Evolutionary conservation across 139 green algal species (phyloP).

Genomic region (Chlorella ohadii): DNA sequence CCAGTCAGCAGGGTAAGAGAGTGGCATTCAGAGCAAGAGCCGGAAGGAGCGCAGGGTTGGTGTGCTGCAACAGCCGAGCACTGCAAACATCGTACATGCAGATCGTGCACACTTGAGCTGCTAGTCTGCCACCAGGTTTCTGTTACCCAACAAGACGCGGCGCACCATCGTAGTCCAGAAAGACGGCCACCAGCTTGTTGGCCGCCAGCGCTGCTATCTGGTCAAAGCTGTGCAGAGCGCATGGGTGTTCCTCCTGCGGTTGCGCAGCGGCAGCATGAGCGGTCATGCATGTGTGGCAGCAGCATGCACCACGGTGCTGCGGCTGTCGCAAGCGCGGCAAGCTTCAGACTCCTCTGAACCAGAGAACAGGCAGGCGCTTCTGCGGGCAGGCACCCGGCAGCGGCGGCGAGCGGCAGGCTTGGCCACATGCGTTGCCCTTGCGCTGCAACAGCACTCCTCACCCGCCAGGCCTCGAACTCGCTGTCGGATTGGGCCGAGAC

Average conservation of each 20-base stretch:
- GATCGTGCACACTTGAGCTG: too few species aligned
- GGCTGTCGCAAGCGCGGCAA: too few species aligned
- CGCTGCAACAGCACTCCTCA: not conserved
- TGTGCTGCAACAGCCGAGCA: not conserved
- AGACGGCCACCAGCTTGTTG: slow-evolving; percentile 90
- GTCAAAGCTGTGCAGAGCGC: slow-evolving; percentile 66
- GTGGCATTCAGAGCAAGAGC: not conserved
- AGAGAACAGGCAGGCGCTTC: too few species aligned
- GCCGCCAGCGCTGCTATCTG: slow-evolving; percentile 50
- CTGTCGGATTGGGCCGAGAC: not conserved
- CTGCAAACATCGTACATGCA: too few species aligned
- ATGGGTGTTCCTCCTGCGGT: slow-evolving; percentile 73
- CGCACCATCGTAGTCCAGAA: slow-evolving; percentile 96
- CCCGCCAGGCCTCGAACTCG: slow-evolving; percentile 25
- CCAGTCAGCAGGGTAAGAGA: too few species aligned
- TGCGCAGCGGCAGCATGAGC: not conserved
- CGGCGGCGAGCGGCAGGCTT: not conserved
- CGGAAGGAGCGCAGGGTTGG: not conserved
- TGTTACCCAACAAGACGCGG: too few species aligned
- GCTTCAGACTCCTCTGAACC: too few species aligned
- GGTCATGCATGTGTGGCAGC: not conserved
- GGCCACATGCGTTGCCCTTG: not conserved
- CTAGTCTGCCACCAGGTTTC: too few species aligned
- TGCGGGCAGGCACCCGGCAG: too few species aligned
- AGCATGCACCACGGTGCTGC: too few species aligned